Base-by-base conservation (phyloP, 2,329 filamentous ascomycete species). In the Colletotrichum sublineola region DNA sequence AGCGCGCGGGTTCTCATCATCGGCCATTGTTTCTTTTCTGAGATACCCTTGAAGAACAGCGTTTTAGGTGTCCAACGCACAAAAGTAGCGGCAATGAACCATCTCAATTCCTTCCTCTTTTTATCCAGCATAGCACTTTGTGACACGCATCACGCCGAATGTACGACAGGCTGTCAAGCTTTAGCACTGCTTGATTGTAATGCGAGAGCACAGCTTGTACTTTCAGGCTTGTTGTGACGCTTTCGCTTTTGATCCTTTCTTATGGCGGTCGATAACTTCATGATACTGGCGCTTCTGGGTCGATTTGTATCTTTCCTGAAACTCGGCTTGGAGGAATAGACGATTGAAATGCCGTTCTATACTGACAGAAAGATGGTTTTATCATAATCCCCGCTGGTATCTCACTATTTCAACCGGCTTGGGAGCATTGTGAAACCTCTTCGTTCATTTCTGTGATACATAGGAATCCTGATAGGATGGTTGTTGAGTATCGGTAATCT, bases 1-100 rank as follows among this genome's bases (percentile, higher is more conserved):
- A 52, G 65, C 44, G 52, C 33, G 52, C 40, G 36, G 53, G 24
- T 38, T 63, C 65, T 42, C 65, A 18, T 48, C 38, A 58, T 46
- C 36, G 14, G 50, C 58, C 44, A 9, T 42, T 52, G 18, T 33
- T 60, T 63, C 12, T 63, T 71, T 71, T 42, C 14, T 55, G 46
- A 68, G 58, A 71, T 71, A 71, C 69, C 69, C 65, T 63, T 53
- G 58, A 63, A 53, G 65, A 38, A 44, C 57, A 68, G 69, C 58
- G 64, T 63, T 63, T 50, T 18, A 68, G 36, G 57, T 57, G 48
- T 66, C 48, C 20, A 36, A 31, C 55, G 62, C 44, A 55, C 31
- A 48, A 63, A 31, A 9, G n/a, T 53, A 63, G 53, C 38, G 48
- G 24, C 48, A 63, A 63, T 68, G 58, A n/a, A 68, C 36, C 18